Evolutionary conservation across 768 basidiomycete genomes (phyloP).

Genomic region (Tylopilus intermedius): DNA sequence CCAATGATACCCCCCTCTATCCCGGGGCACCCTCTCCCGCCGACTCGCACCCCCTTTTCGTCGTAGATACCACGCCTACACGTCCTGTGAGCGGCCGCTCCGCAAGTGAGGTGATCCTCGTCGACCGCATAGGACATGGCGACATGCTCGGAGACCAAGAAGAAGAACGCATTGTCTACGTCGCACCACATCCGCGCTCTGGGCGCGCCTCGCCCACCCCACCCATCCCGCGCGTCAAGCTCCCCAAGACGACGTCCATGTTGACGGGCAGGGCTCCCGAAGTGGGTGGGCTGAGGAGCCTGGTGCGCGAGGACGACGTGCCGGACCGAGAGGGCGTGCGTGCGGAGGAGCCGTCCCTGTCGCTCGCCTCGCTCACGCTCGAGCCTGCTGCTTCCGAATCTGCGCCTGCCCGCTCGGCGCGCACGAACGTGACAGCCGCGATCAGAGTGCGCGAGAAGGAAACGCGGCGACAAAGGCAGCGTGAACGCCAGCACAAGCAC

Average conservation of each 20-base stretch:
- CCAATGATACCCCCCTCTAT: background rate
- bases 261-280: slow-evolving; percentile 17
- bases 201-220: slow-evolving; percentile 12
- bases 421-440: slow-evolving; percentile 19
- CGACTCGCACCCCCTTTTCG: slow-evolving; percentile 15
- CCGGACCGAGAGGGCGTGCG: background rate
- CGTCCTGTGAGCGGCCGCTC: slow-evolving; percentile 1
- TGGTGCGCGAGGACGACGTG: slow-evolving; percentile 8
- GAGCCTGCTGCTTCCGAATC: slow-evolving; percentile 6
- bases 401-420: slow-evolving; percentile 17
- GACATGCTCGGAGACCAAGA: slow-evolving; percentile 18
- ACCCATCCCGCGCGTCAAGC: slow-evolving; percentile 9
- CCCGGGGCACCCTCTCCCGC: background rate
- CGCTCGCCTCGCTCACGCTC: slow-evolving; percentile 26
- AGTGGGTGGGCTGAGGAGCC: background rate
- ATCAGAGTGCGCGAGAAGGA: slow-evolving; percentile 23
- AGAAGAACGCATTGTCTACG: slow-evolving; percentile 67
- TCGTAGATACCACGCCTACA: slow-evolving; percentile 40
- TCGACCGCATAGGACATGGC: slow-evolving; percentile 17
- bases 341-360: slow-evolving; percentile 14
- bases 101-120: slow-evolving; percentile 21
- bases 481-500: slow-evolving; percentile 19
- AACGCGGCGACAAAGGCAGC: slow-evolving; percentile 6
- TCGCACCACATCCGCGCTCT: slow-evolving; percentile 63
- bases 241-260: slow-evolving; percentile 21